Base-by-base conservation (phyloP, 768 basidiomycete genomes). In the Termitomyces sp. region DNA sequence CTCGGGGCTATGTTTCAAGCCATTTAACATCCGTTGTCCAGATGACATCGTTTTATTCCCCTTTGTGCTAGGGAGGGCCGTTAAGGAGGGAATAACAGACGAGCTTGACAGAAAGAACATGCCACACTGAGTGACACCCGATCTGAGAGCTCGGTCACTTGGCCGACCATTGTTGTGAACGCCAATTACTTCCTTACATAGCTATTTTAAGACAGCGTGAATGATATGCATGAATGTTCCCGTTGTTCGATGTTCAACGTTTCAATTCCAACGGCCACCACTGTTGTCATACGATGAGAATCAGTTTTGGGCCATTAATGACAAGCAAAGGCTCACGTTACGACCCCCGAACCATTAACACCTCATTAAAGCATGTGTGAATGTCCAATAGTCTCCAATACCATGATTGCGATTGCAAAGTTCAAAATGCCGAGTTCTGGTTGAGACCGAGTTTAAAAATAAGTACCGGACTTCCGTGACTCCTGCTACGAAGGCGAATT, bases 111-210 rank as follows among this genome's bases (percentile, higher is more conserved):
- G 27, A 53, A 52, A 14, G 16, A 43, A 54, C 32, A 13, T 54
- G 53, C 56, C 50, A 52, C 50, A 29, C 39, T 29, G 41, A 56
- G 46, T 39, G 31, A 37, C 32, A 27, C 43, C 27, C 56, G 41
- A 42, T 5, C 27, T 32, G 55, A 36, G 20, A 27, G 47, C 12
- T 57, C 56, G 56, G 56, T 37, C 49, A 52, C 13, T 52, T 46
- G 56, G 49, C 56, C 56, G 56, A 57, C 39, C 46, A 50, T 34
- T 7, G 26, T 29, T 52, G 51, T 39, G 37, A 52, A 39, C n/a
- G n/a, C n/a, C n/a, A n/a, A n/a, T n/a, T n/a, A n/a, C n/a, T n/a
- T n/a, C n/a, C n/a, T n/a, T n/a, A 27, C 18, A 5, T 18, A 26
- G 4, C 37, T 52, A 18, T n/a, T 13, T 26, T 13, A 18, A n/a